These are phyloP conservation scores for Globisporangium sylvaticum DNA, from an alignment of 352 stramenopile species.

Conservation along the genomic window DNA sequence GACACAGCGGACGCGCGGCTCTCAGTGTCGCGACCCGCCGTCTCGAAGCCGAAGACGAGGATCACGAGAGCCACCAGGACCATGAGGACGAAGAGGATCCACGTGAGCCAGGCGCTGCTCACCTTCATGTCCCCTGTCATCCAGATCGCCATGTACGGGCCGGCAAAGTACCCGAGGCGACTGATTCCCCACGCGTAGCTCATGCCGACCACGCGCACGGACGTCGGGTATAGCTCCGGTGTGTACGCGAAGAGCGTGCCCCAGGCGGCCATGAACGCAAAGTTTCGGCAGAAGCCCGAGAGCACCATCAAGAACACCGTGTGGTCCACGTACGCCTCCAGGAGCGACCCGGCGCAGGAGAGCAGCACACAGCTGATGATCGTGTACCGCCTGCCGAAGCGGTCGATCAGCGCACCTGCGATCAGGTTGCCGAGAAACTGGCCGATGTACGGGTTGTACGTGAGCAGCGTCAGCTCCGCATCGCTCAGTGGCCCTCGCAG, in stretches of 20 bases:
- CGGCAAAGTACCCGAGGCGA: not conserved
- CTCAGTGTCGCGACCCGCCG: not conserved
- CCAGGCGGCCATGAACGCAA: not conserved
- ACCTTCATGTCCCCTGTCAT: not conserved
- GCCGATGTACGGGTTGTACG: not conserved
- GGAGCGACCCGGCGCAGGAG: not conserved
- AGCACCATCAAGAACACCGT: not conserved
- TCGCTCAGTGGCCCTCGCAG: not conserved
- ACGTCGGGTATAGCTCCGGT: not conserved
- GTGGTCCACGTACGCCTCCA: not conserved
- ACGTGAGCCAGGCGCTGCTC: not conserved
- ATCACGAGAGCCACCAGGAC: not conserved
- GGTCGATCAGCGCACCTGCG: not conserved
- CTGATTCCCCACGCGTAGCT: not conserved
- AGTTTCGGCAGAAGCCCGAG: not conserved
- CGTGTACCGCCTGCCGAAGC: not conserved
- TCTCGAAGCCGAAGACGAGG: not conserved
- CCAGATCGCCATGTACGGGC: not conserved
- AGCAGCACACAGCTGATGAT: not conserved
- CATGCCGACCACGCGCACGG: not conserved
- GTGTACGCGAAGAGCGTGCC: not conserved
- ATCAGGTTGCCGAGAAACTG: not conserved
- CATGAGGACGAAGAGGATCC: not conserved
- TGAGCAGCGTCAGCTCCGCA: not conserved
- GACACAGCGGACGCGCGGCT: too few relatives aligned